Evolutionary conservation across 768 basidiomycete species (phyloP).

Genomic region (Leccinum pellstonianum): DNA sequence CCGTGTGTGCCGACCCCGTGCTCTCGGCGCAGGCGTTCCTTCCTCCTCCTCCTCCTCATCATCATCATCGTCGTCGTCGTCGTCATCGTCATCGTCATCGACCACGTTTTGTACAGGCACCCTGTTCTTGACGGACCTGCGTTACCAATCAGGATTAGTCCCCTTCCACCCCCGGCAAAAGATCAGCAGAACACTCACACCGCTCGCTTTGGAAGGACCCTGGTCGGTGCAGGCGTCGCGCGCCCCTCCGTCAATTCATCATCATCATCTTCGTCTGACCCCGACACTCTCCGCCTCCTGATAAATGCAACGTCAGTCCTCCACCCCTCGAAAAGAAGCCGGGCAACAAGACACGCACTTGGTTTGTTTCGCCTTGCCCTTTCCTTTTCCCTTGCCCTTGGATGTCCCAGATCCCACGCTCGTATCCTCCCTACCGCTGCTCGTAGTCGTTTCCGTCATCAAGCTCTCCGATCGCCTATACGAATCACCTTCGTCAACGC

Average conservation of each 20-base stretch:
- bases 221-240: constrained; percentile 40
- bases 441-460: constrained; percentile 41
- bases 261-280: constrained; percentile 47
- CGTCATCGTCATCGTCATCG: constrained; percentile 35
- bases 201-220: constrained; percentile 55
- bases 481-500: not conserved
- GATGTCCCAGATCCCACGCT: constrained; percentile 35
- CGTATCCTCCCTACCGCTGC: constrained; percentile 38
- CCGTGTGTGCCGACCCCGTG: constrained; percentile 4
- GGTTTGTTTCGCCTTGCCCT: constrained; percentile 34
- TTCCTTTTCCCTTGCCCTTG: constrained; percentile 22
- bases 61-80: not conserved
- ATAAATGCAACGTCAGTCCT: not conserved
- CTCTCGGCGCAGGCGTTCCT: constrained; percentile 37
- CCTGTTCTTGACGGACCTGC: constrained; percentile 42
- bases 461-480: constrained; percentile 63
- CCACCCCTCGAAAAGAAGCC: not conserved
- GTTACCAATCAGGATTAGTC: not conserved
- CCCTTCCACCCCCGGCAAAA: not conserved
- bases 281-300: constrained; percentile 58
- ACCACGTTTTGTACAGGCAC: constrained; percentile 23
- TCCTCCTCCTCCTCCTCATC: constrained; percentile 41
- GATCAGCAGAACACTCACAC: constrained; percentile 41
- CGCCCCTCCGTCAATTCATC: constrained; percentile 36
- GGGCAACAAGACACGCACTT: constrained; percentile 38